These are phyloP conservation scores for Globisporangium cystogenes DNA, from an alignment of 352 stramenopile species.

Conservation along the genomic window DNA sequence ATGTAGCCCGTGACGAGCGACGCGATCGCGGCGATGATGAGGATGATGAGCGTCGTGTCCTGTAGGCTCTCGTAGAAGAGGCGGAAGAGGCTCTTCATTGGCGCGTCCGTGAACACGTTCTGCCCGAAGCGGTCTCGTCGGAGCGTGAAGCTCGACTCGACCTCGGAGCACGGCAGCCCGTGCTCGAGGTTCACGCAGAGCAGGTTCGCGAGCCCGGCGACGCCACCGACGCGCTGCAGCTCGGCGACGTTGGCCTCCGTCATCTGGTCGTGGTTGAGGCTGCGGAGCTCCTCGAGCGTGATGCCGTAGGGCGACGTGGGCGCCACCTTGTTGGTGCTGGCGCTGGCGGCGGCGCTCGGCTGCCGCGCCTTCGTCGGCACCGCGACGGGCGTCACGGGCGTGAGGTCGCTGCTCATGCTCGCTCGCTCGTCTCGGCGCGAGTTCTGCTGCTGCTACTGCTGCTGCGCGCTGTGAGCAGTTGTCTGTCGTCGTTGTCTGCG, in stretches of 20 bases:
- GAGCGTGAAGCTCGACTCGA: slow-evolving; percentile 46
- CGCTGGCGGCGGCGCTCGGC: slow-evolving; percentile 12
- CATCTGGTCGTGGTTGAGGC: slow-evolving; percentile 80
- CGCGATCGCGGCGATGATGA: slow-evolving; percentile 82
- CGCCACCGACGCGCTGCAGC: slow-evolving; percentile 52
- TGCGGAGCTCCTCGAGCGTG: slow-evolving; percentile 57
- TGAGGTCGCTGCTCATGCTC: slow-evolving; percentile 27
- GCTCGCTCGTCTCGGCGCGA: background rate
- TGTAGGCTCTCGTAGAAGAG: slow-evolving; percentile 87
- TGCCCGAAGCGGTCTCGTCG: slow-evolving; percentile 49
- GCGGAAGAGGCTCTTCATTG: slow-evolving; percentile 72
- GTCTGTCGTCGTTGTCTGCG: too few species aligned
- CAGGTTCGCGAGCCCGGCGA: slow-evolving; percentile 40
- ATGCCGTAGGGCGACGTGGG: slow-evolving; percentile 67
- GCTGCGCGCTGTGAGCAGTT: too few species aligned
- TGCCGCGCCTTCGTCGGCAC: slow-evolving; percentile 18
- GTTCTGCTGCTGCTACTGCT: too few species aligned
- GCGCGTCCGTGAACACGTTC: slow-evolving; percentile 68
- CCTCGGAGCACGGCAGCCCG: slow-evolving; percentile 50
- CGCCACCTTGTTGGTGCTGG: slow-evolving; percentile 53
- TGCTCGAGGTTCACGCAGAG: slow-evolving; percentile 71
- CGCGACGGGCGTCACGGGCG: slow-evolving; percentile 31
- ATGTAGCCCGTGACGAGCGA: slow-evolving; percentile 81
- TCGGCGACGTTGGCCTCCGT: slow-evolving; percentile 64
- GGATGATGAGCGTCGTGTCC: slow-evolving; percentile 88